Base-by-base conservation (phyloP, 2,329 filamentous ascomycete species). In the Zasmidium cellare region DNA sequence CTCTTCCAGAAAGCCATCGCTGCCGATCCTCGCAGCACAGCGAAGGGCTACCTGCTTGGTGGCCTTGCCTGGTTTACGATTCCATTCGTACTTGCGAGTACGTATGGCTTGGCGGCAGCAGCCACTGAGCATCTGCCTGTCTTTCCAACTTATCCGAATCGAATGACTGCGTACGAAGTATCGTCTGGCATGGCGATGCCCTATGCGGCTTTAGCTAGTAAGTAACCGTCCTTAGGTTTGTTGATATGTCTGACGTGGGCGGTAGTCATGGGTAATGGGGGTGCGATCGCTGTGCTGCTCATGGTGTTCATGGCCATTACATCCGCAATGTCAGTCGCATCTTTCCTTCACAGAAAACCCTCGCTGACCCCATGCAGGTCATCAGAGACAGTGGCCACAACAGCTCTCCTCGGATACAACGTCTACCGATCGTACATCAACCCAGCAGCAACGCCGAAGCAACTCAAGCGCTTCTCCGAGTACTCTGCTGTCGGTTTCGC, bases 181-280 rank as follows among this genome's bases (percentile, higher is more conserved):
- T 87, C 85, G 1, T 90, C 90, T 3, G 91, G 91, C 1, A 79
- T 96, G 14, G 91, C 92, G 0, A 80, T 96, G 1, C 91, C 91
- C 0, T 91, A 91, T 57, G 91, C 90, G 1, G 89, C 92, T 0
- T 88, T 94, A 3, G 90, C 75, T 12, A 20, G 28, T 44, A 22
- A 44, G 31, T 51, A 3, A 19, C 11, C 12, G 3, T 2, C 12
- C 16, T 20, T 28, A 5, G 20, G 12, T 7, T 23, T 2, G 12
- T 16, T 3, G 3, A 19, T 20, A 3, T 38, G 20, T 3, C 47
- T 49, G 23, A 49, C n/a, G 9, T n/a, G 2, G 16, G 3, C n/a
- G 3, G 47, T 89, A 1, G 75, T 96, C 9, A 82, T 96, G 9
- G 91, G 91, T 0, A 87, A 87, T 65, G 89, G 90, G 2, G 91